Conservation (phyloP, 2,329 filamentous ascomycete species). For the Aspergillus novoparasiticus region DNA sequence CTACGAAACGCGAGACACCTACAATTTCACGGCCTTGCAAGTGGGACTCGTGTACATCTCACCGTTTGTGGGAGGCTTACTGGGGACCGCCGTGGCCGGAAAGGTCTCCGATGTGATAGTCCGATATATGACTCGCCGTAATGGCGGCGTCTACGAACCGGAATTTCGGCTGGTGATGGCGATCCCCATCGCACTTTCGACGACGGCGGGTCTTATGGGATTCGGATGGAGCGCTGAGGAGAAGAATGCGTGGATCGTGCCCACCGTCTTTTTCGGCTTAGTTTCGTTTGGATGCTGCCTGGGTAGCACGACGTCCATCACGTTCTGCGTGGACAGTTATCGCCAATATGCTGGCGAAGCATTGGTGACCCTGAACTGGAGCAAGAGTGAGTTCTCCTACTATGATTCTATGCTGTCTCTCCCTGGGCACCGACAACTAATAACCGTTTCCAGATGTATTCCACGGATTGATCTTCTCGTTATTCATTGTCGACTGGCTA, state of each 20-base stretch:
- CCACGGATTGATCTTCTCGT: slow-evolving; percentile 82
- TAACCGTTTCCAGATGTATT: slow-evolving; percentile 62
- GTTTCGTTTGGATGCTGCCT: slow-evolving; percentile 91
- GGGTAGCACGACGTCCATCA: slow-evolving; percentile 88
- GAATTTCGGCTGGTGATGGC: slow-evolving; percentile 92
- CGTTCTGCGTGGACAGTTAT: slow-evolving; percentile 92
- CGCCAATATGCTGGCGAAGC: slow-evolving; percentile 92
- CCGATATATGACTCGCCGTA: slow-evolving; percentile 75
- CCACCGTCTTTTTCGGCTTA: slow-evolving; percentile 88
- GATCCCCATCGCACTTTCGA: slow-evolving; percentile 74
- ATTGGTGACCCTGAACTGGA: slow-evolving; percentile 89
- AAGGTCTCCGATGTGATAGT: slow-evolving; percentile 86
- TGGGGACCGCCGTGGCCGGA: slow-evolving; percentile 90
- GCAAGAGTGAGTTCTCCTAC: slow-evolving; percentile 65
- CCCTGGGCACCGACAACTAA: slow-evolving; percentile 14
- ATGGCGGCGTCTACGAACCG: slow-evolving; percentile 93
- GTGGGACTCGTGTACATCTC: slow-evolving; percentile 87
- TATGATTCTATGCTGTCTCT: neutral
- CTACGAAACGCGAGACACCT: slow-evolving; percentile 68
- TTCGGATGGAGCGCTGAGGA: slow-evolving; percentile 90
- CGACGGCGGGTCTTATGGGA: slow-evolving; percentile 84
- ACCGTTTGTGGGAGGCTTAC: slow-evolving; percentile 82
- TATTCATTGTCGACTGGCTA: slow-evolving; percentile 88
- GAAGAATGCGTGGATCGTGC: slow-evolving; percentile 81
- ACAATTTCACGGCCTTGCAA: slow-evolving; percentile 79